phyloP scores from a whole-genome alignment of 2,329 filamentous ascomycete genomes.

The Epichloe coenophiala region DNA sequence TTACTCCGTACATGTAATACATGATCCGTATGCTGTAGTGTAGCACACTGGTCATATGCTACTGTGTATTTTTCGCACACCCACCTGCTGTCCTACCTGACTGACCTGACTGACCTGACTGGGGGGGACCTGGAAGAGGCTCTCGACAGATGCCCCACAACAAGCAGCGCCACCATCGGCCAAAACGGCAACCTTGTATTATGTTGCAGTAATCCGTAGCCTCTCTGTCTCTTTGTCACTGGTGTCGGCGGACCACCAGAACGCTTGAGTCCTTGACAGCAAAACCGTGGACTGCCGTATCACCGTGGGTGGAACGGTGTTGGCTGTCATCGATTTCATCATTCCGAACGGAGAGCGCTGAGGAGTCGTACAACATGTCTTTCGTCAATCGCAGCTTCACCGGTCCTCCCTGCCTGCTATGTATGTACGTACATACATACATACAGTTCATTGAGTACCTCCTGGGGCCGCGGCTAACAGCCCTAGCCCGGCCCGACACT shows the following conservation, averaged over 20 bases:
- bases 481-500: not conserved
- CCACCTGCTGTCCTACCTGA: too few species aligned
- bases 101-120: too few species aligned
- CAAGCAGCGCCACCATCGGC: constrained; percentile 3
- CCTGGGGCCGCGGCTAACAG: not conserved
- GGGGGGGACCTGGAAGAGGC: not conserved
- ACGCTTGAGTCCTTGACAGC: not conserved
- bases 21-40: too few species aligned
- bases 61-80: too few species aligned
- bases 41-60: too few species aligned
- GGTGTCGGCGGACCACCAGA: not conserved
- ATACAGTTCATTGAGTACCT: too few species aligned
- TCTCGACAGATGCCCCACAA: not conserved
- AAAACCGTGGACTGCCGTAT: not conserved
- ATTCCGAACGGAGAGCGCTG: not conserved
- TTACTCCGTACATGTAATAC: too few species aligned
- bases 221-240: not conserved
- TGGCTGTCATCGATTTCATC: not conserved
- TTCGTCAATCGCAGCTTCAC: not conserved
- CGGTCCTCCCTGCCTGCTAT: not conserved
- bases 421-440: too few species aligned
- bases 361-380: not conserved
- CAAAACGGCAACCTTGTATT: not conserved
- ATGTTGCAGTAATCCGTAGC: too few species aligned
- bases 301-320: not conserved